Conservation (phyloP, 495 filamentous ascomycete species). For the Neurospora sp. region DNA sequence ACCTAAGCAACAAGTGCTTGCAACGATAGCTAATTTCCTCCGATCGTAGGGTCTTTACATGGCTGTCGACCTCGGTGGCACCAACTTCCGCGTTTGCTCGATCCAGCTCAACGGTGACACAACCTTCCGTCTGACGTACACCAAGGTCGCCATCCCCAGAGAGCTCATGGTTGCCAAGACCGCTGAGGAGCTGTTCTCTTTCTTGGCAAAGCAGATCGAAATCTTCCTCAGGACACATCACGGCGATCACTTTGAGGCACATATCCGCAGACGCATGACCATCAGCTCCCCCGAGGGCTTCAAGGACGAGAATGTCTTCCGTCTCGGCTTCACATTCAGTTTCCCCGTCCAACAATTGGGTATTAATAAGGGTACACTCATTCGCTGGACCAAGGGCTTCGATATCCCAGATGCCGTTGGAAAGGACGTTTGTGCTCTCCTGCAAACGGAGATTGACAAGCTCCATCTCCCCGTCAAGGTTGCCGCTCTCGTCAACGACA, state of each 20-base stretch:
- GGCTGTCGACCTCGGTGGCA: slow-evolving; percentile 92
- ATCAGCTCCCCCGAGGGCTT: slow-evolving; percentile 42
- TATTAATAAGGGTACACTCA: slow-evolving; percentile 85
- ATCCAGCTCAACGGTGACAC: slow-evolving; percentile 84
- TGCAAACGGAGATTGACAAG: slow-evolving; percentile 85
- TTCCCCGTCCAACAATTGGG: slow-evolving; percentile 91
- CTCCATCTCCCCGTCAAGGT: slow-evolving; percentile 83
- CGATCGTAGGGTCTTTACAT: slow-evolving; percentile 75
- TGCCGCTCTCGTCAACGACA: slow-evolving; percentile 92
- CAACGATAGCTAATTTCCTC: neutral
- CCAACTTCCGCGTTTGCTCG: slow-evolving; percentile 96
- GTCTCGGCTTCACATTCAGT: slow-evolving; percentile 93
- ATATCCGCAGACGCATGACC: slow-evolving; percentile 50
- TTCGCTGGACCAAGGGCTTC: slow-evolving; percentile 98
- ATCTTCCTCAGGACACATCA: slow-evolving; percentile 79
- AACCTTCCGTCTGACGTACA: slow-evolving; percentile 84
- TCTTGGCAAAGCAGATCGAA: slow-evolving; percentile 87
- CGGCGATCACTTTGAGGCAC: slow-evolving; percentile 71
- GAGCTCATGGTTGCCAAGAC: slow-evolving; percentile 86
- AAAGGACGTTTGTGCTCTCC: slow-evolving; percentile 83
- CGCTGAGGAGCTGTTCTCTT: slow-evolving; percentile 80
- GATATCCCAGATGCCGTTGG: slow-evolving; percentile 88
- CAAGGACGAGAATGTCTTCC: slow-evolving; percentile 64
- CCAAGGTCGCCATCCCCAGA: slow-evolving; percentile 81
- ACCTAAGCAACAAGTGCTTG: neutral